These are phyloP conservation scores for Exserohilum rostratum DNA, from an alignment of 2,329 filamentous ascomycete genomes.

Conservation along the genomic window DNA sequence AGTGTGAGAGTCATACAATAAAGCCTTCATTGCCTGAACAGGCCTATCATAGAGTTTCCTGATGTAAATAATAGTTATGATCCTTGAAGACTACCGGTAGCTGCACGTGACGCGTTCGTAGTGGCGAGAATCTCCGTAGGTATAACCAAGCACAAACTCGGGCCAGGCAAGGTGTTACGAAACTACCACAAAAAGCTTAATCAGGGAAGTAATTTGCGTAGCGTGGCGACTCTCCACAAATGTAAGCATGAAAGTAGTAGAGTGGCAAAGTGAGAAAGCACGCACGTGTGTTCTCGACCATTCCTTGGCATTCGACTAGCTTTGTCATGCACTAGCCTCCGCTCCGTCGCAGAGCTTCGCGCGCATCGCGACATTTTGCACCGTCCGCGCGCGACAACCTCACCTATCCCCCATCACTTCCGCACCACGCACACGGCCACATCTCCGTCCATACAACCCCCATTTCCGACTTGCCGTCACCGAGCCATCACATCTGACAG, in stretches of 20 bases:
- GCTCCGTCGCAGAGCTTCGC: conserved; percentile 10
- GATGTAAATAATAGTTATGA: no score
- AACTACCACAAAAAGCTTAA: no score
- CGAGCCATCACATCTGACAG: neutral
- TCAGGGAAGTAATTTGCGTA: no score
- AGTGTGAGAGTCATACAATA: no score
- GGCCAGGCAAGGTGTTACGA: no score
- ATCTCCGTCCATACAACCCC: no score
- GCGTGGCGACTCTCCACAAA: neutral
- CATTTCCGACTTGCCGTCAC: neutral
- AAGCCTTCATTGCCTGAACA: no score
- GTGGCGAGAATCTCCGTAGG: no score
- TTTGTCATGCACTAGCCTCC: conserved; percentile 15
- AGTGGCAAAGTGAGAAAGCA: neutral
- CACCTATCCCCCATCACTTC: conserved; percentile 3
- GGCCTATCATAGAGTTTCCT: no score
- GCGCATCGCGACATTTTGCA: conserved; percentile 18
- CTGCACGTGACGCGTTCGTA: no score
- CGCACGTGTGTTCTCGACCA: conserved; percentile 2
- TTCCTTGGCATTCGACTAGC: conserved; percentile 14
- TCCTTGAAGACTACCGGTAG: neutral
- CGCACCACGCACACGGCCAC: neutral
- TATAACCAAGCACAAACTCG: no score
- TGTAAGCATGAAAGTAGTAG: neutral
- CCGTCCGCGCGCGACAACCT: conserved; percentile 10